Conservation (phyloP, 805 yeast genomes). For the Candida coleopterorum region DNA sequence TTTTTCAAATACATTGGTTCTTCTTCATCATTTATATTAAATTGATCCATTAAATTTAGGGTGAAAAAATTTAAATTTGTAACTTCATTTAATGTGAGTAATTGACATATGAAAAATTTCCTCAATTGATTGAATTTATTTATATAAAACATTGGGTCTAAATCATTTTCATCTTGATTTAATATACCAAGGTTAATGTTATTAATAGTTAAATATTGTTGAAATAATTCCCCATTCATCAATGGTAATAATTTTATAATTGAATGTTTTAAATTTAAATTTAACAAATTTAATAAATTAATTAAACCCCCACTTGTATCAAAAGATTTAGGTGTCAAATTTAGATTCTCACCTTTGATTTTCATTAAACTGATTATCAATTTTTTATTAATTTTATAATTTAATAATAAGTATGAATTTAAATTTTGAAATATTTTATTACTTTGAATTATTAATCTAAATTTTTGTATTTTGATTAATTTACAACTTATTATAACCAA, state of each 20-base stretch:
- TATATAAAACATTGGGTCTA: slow-evolving; percentile 10
- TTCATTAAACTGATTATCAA: slow-evolving; percentile 27
- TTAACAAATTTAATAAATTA: slow-evolving; percentile 24
- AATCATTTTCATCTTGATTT: slow-evolving; percentile 9
- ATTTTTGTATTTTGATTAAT: slow-evolving; percentile 21
- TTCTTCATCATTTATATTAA: slow-evolving; percentile 4
- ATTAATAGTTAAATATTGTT: slow-evolving; percentile 37
- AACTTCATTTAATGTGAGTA: slow-evolving; percentile 31
- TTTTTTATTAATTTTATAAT: slow-evolving; percentile 33
- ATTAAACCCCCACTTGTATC: slow-evolving; percentile 14
- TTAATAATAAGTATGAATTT: slow-evolving; percentile 26
- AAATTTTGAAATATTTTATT: slow-evolving; percentile 19
- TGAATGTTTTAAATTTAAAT: slow-evolving; percentile 24
- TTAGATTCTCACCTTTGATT: slow-evolving; percentile 18
- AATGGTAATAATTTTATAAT: slow-evolving; percentile 26
- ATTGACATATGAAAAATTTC: slow-evolving; percentile 34
- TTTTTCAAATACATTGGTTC: not conserved
- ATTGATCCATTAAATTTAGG: slow-evolving; percentile 21
- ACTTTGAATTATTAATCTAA: slow-evolving; percentile 19
- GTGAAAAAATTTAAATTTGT: slow-evolving; percentile 27
- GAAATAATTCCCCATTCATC: slow-evolving; percentile 33
- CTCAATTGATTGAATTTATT: slow-evolving; percentile 32
- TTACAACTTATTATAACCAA: slow-evolving; percentile 25
- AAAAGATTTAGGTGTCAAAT: slow-evolving; percentile 6
- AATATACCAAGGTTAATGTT: slow-evolving; percentile 21